Percentiles rank a stretch among this genome's conserved stretches.
These are phyloP conservation scores for Stagonosporopsis cucurbitacearum DNA, from an alignment of 2,329 filamentous ascomycete species.

Conservation along the genomic window DNA sequence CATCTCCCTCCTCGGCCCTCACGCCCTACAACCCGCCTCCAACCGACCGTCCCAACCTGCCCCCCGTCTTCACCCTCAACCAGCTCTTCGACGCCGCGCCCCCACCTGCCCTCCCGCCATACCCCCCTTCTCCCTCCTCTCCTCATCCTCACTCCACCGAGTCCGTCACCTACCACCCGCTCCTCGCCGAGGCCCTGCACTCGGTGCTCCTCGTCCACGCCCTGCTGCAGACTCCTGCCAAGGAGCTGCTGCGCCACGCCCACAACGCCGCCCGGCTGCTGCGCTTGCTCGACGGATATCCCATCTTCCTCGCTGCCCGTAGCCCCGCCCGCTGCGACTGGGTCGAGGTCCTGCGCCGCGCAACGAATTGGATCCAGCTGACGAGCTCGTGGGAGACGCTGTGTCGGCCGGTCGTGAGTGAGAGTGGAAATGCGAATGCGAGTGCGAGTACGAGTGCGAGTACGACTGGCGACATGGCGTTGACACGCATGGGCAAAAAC, in stretches of 20 bases:
- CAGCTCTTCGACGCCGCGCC: conserved; percentile 74
- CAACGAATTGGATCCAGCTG: conserved; percentile 73
- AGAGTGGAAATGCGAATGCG: neutral
- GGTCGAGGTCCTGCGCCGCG: conserved; percentile 74
- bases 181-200: conserved; percentile 80
- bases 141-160: conserved; percentile 60
- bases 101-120: conserved; percentile 70
- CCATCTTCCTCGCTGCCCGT: conserved; percentile 76
- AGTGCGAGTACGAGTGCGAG: conserved; percentile 6
- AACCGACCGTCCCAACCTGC: conserved; percentile 57
- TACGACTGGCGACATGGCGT: neutral
- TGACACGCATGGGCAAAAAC: neutral
- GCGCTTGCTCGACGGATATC: conserved; percentile 78
- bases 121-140: conserved; percentile 56
- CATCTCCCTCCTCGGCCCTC: conserved; percentile 49
- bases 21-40: conserved; percentile 54
- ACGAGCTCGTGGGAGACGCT: conserved; percentile 71
- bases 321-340: conserved; percentile 79
- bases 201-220: conserved; percentile 78
- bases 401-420: conserved; percentile 58
- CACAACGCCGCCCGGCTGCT: conserved; percentile 80
- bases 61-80: conserved; percentile 62
- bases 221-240: conserved; percentile 78
- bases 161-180: conserved; percentile 78
- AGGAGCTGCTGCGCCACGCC: conserved; percentile 79